Conservation (phyloP, 2,329 filamentous ascomycete species). For the Daldinia sp. region DNA sequence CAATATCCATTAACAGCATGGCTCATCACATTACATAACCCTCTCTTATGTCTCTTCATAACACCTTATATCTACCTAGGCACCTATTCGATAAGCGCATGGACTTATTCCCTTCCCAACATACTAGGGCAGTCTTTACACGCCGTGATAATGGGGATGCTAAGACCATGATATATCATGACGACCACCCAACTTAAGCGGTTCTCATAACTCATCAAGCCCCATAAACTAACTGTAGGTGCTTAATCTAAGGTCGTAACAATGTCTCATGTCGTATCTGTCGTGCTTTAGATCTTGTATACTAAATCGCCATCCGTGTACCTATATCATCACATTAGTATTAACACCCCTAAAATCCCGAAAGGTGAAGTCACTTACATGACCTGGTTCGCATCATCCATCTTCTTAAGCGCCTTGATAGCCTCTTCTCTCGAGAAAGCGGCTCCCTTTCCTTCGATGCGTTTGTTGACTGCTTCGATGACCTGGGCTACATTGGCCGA, state of each 20-base stretch:
- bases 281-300: constrained; percentile 49
- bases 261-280: neutral
- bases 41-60: constrained; percentile 10
- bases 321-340: constrained; percentile 45
- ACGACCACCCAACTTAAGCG: neutral
- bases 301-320: constrained; percentile 53
- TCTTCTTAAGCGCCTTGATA: constrained; percentile 78
- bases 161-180: constrained; percentile 8
- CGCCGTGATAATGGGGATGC: neutral
- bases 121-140: neutral
- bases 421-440: constrained; percentile 80
- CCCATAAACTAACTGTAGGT: neutral
- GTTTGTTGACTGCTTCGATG: constrained; percentile 81
- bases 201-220: neutral
- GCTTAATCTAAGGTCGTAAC: neutral
- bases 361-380: constrained; percentile 75
- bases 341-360: neutral
- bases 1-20: constrained; percentile 16
- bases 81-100: neutral
- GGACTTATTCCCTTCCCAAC: no score
- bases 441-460: constrained; percentile 67
- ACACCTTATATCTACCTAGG: neutral
- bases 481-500: constrained; percentile 80
- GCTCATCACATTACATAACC: constrained; percentile 27
- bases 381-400: constrained; percentile 88